Percentiles rank a stretch among this genome's conserved stretches.
phyloP scores from a whole-genome alignment of 208 protist species.

The Trypanosoma grayi region DNA sequence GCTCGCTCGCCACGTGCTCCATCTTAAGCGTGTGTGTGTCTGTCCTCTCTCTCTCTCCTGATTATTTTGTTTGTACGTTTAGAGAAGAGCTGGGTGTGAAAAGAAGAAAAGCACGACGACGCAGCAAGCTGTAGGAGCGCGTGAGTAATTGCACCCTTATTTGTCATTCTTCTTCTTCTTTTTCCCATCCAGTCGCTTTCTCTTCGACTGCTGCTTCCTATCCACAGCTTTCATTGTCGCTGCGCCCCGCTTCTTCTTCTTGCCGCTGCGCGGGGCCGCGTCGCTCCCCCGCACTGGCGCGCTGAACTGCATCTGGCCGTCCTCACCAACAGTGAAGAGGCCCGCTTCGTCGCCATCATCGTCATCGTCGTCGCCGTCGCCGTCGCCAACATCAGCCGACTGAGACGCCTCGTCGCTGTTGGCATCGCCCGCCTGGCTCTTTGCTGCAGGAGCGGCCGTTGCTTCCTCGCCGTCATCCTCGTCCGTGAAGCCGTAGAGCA shows the following conservation, averaged over 20 bases:
- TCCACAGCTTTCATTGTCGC: slow-evolving; percentile 4
- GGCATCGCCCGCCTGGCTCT: slow-evolving; percentile 20
- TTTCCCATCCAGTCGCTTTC: slow-evolving; percentile 7
- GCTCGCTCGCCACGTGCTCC: not conserved
- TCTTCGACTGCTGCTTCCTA: slow-evolving; percentile 12
- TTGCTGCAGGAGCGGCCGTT: slow-evolving; percentile 24
- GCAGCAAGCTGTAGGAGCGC: too few species aligned
- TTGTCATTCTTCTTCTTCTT: slow-evolving; percentile 19
- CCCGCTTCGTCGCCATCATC: slow-evolving; percentile 14
- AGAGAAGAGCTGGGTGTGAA: too few species aligned
- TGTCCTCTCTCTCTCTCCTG: not conserved
- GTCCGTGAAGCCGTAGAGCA: slow-evolving; percentile 61
- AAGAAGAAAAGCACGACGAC: not conserved
- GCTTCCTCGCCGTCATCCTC: slow-evolving; percentile 23
- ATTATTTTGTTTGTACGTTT: too few species aligned
- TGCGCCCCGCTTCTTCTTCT: not conserved
- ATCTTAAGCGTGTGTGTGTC: not conserved
- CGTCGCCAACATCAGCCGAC: slow-evolving; percentile 9
- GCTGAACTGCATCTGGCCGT: slow-evolving; percentile 44
- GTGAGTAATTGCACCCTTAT: too few species aligned
- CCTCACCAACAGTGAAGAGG: slow-evolving; percentile 41
- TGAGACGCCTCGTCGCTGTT: not conserved
- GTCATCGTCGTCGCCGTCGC: slow-evolving; percentile 15
- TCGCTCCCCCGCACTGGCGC: too few species aligned
- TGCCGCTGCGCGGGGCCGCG: too few species aligned